Conservation (phyloP, 345 rosid species). For the Noccaea bulbosa region DNA sequence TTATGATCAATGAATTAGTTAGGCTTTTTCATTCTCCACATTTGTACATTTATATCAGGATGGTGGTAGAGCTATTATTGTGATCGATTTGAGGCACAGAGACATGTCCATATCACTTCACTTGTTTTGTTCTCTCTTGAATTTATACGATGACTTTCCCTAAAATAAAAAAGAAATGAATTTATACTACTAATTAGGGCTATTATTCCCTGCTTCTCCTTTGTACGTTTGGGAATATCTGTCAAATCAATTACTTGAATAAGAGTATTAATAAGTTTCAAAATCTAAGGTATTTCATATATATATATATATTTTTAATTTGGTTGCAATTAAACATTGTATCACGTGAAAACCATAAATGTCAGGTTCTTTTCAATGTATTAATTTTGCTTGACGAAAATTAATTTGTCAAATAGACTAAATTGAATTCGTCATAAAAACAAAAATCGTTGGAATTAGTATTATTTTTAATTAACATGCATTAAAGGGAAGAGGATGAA, state of each 20-base stretch:
- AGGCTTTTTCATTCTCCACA: not conserved
- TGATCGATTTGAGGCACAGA: slow-evolving; percentile 2
- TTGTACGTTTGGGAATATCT: slow-evolving; percentile 36
- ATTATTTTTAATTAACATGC: not conserved
- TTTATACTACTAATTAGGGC: slow-evolving; percentile 36
- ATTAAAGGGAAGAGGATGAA: not conserved
- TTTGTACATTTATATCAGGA: not conserved
- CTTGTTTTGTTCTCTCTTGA: not conserved
- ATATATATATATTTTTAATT: not conserved
- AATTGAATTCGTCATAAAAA: too few species aligned
- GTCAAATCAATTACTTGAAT: slow-evolving; percentile 42
- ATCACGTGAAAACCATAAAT: too few species aligned
- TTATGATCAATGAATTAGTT: not conserved
- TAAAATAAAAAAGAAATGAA: not conserved
- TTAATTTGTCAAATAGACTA: too few species aligned
- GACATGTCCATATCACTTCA: slow-evolving; percentile 27
- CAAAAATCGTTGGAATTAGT: not conserved
- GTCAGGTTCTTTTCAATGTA: too few species aligned
- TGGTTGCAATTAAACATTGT: slow-evolving; percentile 5
- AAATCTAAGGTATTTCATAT: not conserved
- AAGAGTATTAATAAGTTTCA: slow-evolving; percentile 31
- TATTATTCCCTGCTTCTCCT: slow-evolving; percentile 34
- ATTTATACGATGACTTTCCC: not conserved
- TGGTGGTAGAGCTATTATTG: not conserved
- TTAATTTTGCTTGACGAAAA: too few species aligned